Evolutionary conservation across 176 grass and related monocot genomes (phyloP).

Genomic region (Dactylis glomerata): DNA sequence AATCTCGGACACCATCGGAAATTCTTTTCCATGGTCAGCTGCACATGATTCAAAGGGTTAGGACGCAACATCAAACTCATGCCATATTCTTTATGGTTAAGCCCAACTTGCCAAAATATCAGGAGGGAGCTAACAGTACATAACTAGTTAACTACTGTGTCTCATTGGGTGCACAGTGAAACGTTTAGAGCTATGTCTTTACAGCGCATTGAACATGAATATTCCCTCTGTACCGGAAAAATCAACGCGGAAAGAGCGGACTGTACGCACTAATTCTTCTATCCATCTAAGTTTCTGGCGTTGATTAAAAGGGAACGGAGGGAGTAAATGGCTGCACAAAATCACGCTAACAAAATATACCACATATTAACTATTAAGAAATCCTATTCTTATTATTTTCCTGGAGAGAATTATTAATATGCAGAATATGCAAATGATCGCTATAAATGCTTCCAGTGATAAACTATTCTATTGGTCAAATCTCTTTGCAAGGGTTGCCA

Average conservation of each 20-base stretch:
- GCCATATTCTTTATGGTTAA: background rate
- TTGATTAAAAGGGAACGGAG: no score
- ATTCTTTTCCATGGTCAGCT: background rate
- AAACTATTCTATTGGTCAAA: no score
- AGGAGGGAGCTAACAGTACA: background rate
- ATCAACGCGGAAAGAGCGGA: no score
- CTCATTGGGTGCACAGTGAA: background rate
- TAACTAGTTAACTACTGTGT: background rate
- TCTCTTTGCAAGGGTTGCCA: no score
- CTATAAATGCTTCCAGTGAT: background rate
- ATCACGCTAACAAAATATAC: background rate
- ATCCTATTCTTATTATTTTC: no score
- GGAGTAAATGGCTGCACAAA: background rate
- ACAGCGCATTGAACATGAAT: background rate
- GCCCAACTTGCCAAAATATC: background rate
- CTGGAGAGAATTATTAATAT: background rate
- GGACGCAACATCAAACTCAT: background rate
- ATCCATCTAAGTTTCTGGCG: no score
- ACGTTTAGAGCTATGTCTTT: background rate
- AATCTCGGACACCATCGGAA: slow-evolving; percentile 4
- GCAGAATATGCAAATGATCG: background rate
- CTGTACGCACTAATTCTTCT: no score
- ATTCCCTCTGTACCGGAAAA: no score
- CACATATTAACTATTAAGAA: background rate
- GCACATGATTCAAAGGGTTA: slow-evolving; percentile 1